A percentile compares a stretch with the other conserved stretches of the same genome.
phyloP scores from a whole-genome alignment of 768 basidiomycete species.

The Leccinum olivaceopallidum region DNA sequence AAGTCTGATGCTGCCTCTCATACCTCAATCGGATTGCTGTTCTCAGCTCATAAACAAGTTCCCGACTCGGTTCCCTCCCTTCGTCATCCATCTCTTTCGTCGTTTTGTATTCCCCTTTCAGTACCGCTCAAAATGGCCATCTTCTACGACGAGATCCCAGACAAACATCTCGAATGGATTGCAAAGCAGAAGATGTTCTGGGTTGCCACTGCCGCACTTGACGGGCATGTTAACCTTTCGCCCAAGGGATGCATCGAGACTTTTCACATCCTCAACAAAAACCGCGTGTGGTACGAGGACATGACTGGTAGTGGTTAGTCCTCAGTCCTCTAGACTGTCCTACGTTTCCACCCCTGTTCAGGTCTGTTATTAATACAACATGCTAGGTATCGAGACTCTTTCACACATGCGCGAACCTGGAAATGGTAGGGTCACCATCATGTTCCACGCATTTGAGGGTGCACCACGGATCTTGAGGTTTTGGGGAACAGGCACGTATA shows the following conservation, averaged over 20 bases:
- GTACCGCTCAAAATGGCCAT: constrained; percentile 46
- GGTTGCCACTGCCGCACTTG: constrained; percentile 68
- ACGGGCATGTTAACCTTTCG: constrained; percentile 67
- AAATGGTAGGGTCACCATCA: constrained; percentile 59
- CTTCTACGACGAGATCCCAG: constrained; percentile 56
- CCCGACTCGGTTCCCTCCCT: neutral
- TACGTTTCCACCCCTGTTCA: neutral
- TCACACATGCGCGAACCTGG: constrained; percentile 56
- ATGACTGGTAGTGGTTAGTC: constrained; percentile 66
- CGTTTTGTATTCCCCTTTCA: neutral
- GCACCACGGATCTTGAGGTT: constrained; percentile 58
- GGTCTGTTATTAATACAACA: neutral
- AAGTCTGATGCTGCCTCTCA: neutral
- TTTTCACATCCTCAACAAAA: constrained; percentile 57
- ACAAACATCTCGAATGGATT: constrained; percentile 56
- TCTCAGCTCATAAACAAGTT: neutral
- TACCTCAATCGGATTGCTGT: neutral
- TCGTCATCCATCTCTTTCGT: neutral
- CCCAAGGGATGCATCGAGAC: constrained; percentile 63
- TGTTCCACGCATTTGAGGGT: constrained; percentile 64
- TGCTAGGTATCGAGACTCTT: constrained; percentile 55
- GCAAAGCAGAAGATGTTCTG: constrained; percentile 66
- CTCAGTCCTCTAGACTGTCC: neutral
- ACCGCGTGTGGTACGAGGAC: constrained; percentile 72
- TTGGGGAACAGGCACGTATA: constrained; percentile 52